phyloP scores from a whole-genome alignment of 768 basidiomycete species.

The Podaxis sp. region DNA sequence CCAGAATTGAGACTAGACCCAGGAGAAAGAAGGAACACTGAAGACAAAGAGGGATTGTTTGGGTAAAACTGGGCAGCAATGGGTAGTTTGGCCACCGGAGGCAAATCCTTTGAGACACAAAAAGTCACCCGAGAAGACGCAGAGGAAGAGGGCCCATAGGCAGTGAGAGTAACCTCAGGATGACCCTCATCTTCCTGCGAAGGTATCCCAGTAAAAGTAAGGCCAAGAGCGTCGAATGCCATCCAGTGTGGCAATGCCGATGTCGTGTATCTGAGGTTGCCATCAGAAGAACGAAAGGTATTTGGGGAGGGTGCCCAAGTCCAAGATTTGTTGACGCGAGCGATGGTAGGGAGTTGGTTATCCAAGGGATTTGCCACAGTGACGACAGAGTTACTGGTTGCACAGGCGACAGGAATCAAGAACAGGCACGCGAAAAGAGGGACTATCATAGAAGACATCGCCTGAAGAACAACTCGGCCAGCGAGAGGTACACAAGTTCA shows the following conservation, averaged over 20 bases:
- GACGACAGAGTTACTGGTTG: slow-evolving; percentile 34
- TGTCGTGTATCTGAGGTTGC: slow-evolving; percentile 44
- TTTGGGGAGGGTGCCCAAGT: slow-evolving; percentile 61
- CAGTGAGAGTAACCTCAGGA: slow-evolving; percentile 57
- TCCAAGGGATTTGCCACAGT: slow-evolving; percentile 59
- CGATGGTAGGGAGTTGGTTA: slow-evolving; percentile 75
- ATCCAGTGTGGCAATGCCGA: slow-evolving; percentile 72
- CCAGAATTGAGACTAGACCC: slow-evolving; percentile 50
- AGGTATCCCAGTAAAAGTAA: slow-evolving; percentile 71
- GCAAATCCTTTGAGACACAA: slow-evolving; percentile 48
- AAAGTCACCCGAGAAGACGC: slow-evolving; percentile 52
- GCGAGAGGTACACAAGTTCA: slow-evolving; percentile 32
- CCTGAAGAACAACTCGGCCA: slow-evolving; percentile 49
- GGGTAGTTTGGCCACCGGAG: slow-evolving; percentile 51
- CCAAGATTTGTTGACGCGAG: slow-evolving; percentile 59
- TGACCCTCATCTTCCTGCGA: slow-evolving; percentile 56
- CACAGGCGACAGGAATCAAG: slow-evolving; percentile 27
- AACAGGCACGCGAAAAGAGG: slow-evolving; percentile 45
- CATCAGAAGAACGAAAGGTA: slow-evolving; percentile 58
- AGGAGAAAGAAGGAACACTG: slow-evolving; percentile 63
- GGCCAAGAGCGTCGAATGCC: slow-evolving; percentile 54
- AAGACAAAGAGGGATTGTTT: slow-evolving; percentile 64
- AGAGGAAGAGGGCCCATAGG: slow-evolving; percentile 45
- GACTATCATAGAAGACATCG: slow-evolving; percentile 53
- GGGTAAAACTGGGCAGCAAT: slow-evolving; percentile 57